These are phyloP conservation scores for Pseudogymnoascus sp. DNA, from an alignment of 2,329 filamentous ascomycete genomes.

Conservation along the genomic window DNA sequence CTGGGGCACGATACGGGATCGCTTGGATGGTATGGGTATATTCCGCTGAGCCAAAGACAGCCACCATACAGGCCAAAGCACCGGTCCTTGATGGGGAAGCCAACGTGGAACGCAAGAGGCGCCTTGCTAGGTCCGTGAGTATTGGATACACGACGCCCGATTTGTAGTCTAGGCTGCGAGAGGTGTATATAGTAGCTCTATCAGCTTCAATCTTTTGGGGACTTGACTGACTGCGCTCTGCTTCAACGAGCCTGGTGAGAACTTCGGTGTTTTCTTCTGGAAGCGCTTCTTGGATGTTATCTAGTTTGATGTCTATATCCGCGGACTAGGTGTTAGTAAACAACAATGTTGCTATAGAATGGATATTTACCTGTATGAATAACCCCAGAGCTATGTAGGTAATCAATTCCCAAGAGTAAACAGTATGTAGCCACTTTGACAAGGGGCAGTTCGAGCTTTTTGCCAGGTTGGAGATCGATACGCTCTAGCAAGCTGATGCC, in stretches of 20 bases:
- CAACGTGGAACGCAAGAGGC: slow-evolving; percentile 53
- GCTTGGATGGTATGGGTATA: neutral
- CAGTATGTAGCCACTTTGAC: neutral
- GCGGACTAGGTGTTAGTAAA: neutral
- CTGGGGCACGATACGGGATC: neutral
- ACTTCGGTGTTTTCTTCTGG: neutral
- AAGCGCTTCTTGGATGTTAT: neutral
- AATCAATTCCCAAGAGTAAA: neutral
- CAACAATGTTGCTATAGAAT: neutral
- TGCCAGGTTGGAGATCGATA: neutral
- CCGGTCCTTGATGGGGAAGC: slow-evolving; percentile 49
- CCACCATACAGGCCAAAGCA: slow-evolving; percentile 63
- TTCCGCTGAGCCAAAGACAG: neutral
- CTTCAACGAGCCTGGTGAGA: neutral
- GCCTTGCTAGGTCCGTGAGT: slow-evolving; percentile 37
- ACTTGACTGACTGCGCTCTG: neutral
- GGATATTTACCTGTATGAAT: neutral
- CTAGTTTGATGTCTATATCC: neutral
- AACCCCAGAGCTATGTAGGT: neutral
- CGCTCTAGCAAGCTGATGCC: neutral
- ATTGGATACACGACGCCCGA: neutral
- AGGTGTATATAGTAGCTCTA: neutral
- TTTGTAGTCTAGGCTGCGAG: neutral
- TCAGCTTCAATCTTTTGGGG: neutral
- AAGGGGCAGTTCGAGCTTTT: neutral